Evolutionary conservation across 805 yeast genomes (phyloP).

Genomic region (Kodamaea sagamina): DNA sequence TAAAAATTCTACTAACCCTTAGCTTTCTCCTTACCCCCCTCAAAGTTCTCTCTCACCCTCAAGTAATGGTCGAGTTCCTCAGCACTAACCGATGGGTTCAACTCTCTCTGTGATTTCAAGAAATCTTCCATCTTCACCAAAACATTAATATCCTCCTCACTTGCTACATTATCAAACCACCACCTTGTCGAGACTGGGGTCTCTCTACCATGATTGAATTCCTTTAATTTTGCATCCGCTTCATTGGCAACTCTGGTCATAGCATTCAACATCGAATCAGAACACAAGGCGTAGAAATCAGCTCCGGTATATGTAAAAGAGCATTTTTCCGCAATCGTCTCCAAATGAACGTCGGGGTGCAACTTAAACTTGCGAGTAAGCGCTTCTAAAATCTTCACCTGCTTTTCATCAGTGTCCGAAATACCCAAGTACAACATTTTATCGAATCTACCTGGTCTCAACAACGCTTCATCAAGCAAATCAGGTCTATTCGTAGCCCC

Average conservation of each 20-base stretch:
- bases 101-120: slow-evolving; percentile 66
- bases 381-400: slow-evolving; percentile 81
- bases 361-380: slow-evolving; percentile 80
- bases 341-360: slow-evolving; percentile 58
- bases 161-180: slow-evolving; percentile 88
- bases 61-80: slow-evolving; percentile 85
- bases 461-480: slow-evolving; percentile 85
- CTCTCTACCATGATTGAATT: slow-evolving; percentile 47
- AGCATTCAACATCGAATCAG: slow-evolving; percentile 94
- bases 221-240: slow-evolving; percentile 65
- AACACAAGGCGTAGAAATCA: slow-evolving; percentile 93
- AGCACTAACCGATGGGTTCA: slow-evolving; percentile 83
- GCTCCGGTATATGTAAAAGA: slow-evolving; percentile 97
- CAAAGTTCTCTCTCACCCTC: slow-evolving; percentile 77
- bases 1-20: slow-evolving; percentile 7
- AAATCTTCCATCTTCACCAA: slow-evolving; percentile 73
- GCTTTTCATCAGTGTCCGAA: slow-evolving; percentile 87
- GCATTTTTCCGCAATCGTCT: slow-evolving; percentile 63
- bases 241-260: slow-evolving; percentile 86
- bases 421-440: slow-evolving; percentile 93
- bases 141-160: slow-evolving; percentile 65
- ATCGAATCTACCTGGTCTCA: slow-evolving; percentile 94
- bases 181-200: slow-evolving; percentile 65
- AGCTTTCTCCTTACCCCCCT: slow-evolving; percentile 56
- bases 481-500: slow-evolving; percentile 99